Evolutionary conservation across 2,329 filamentous ascomycete species (phyloP), one percentile per base, ranked within the genome.

Genomic region (Uncinocarpus reesii): DNA sequence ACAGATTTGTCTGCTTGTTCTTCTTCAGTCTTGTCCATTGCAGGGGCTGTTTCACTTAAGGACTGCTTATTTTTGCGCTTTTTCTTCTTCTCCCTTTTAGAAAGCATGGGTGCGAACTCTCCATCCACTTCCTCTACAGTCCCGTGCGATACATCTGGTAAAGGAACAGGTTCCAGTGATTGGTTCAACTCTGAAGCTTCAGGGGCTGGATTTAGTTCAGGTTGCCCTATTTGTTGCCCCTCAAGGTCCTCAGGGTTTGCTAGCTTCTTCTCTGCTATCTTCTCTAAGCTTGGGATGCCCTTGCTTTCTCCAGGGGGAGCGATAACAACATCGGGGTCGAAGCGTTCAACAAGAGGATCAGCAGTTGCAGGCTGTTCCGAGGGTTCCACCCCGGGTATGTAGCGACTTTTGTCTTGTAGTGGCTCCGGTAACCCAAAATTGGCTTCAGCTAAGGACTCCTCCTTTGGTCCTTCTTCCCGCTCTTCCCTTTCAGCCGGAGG

Each of bases 61-160:
- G 15, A 21, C 18, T 47, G n/a, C 21, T 41, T 40, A 16, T 13
- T 34, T 18, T 34, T 47, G 24, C 45, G 45, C 21, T 47, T 47
- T n/a, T 47, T 41, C 28, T 41, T 47, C 32, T 41, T 47, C 5
- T 47, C 45, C 36, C 41, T 47, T 16, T 41, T 47, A 18, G 45
- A 47, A 24, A 26, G 16, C 1, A 32, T n/a, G 34, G 36, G 36
- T 3, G 26, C 44, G 28, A 38, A 41, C 10, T 41, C 24, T 16
- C 11, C 8, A 24, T 47, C 45, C 10, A 28, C 26, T 13, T 13
- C 34, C 13, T 47, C 36, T 6, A 13, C 13, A 11, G 45, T 32
- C 36, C 7, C 1, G n/a, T 24, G 16, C 15, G 16, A 41, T 40
- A 31, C 13, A n/a, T n/a, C 15, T 18, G 18, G 16, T 6, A 11